Conservation (phyloP, 345 rosid genomes). For the Rubroshorea leprosula region DNA sequence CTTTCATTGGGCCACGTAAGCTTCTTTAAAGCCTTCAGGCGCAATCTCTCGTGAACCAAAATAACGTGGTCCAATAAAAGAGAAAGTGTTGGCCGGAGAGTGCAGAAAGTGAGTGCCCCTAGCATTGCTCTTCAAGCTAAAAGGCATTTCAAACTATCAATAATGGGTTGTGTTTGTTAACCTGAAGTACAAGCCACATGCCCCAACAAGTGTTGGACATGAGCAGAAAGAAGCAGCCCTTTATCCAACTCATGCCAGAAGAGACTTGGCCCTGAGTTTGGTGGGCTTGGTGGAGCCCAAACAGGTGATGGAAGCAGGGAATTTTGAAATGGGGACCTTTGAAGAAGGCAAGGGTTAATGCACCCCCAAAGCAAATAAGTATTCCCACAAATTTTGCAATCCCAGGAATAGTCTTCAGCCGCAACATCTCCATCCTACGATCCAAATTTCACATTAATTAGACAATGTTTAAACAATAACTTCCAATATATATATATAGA, state of each 20-base stretch:
- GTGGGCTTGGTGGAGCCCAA: conserved; percentile 22
- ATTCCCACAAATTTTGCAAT: conserved; percentile 63
- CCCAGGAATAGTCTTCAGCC: conserved; percentile 50
- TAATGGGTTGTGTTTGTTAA: conserved; percentile 1
- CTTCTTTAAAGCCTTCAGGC: no score
- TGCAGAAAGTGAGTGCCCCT: no score
- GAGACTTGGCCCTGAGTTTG: conserved; percentile 24
- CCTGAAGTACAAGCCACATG: conserved; percentile 90
- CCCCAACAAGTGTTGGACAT: conserved; percentile 61
- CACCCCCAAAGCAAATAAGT: conserved; percentile 60
- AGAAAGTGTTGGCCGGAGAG: no score
- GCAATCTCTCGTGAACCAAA: no score
- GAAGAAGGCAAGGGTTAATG: conserved; percentile 57
- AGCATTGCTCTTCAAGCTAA: no score
- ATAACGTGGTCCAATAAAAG: no score
- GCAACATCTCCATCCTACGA: conserved; percentile 61
- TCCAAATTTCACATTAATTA: not conserved
- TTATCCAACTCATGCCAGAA: conserved; percentile 58
- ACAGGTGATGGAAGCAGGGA: conserved; percentile 32
- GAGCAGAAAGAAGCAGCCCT: conserved; percentile 82
- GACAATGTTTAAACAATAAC: no score
- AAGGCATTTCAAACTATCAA: no score
- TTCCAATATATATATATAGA: no score
- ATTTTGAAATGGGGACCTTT: conserved; percentile 60
- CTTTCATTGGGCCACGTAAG: no score